Evolutionary conservation across 139 green algal genomes (phyloP).

Genomic region (Chlorella sp.): DNA sequence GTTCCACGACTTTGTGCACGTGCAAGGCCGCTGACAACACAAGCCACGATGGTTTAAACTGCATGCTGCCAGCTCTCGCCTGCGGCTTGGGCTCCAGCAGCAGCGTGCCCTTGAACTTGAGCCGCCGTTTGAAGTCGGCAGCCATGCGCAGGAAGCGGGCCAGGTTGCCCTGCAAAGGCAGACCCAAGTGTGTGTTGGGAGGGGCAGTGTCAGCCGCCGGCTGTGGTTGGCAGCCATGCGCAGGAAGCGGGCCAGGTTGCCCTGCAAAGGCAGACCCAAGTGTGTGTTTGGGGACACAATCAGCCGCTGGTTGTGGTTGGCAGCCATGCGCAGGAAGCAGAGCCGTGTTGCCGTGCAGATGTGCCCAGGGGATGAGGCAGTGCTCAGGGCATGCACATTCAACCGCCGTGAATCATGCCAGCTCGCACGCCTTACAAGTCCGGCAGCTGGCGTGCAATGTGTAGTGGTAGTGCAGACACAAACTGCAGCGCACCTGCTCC

Average conservation of each 20-base stretch:
- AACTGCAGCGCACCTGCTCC: slow-evolving; percentile 53
- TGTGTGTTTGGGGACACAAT: no score
- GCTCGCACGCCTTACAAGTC: no score
- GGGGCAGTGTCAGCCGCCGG: no score
- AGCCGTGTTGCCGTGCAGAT: slow-evolving; percentile 57
- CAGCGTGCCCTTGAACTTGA: slow-evolving; percentile 30
- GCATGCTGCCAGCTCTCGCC: background rate
- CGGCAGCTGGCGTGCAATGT: no score
- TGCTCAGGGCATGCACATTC: no score
- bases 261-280: background rate
- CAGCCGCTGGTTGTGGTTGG: slow-evolving; percentile 54
- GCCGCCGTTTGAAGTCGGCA: slow-evolving; percentile 54
- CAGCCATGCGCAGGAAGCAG: slow-evolving; percentile 60
- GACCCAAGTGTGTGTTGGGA: no score
- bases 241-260: slow-evolving; percentile 67
- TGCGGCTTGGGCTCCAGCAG: slow-evolving; percentile 82
- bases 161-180: slow-evolving; percentile 50
- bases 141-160: slow-evolving; percentile 63
- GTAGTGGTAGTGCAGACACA: no score
- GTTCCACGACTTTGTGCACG: no score
- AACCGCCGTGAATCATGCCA: no score
- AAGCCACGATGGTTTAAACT: no score
- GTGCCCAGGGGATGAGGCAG: no score
- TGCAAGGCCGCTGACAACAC: no score
- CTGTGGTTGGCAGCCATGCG: slow-evolving; percentile 59